Conservation (phyloP, 176 grass and related monocot genomes). For the Aegilops bicornis region DNA sequence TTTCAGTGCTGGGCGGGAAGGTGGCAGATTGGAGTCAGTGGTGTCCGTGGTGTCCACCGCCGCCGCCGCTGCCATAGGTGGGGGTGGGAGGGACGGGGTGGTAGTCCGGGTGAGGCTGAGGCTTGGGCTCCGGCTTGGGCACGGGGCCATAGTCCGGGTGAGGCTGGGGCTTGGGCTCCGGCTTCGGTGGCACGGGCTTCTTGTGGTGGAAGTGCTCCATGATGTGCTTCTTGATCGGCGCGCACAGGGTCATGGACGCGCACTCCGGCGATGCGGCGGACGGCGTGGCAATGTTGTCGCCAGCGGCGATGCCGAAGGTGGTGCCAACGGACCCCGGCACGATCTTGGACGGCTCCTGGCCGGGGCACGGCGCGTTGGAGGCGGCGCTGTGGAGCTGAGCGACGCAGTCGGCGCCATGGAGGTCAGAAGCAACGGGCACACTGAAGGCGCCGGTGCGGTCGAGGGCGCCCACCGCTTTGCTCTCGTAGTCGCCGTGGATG, state of each 20-base stretch:
- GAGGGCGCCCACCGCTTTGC: neutral
- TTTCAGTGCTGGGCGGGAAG: neutral
- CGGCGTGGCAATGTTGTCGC: no score
- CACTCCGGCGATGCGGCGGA: no score
- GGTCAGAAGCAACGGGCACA: slow-evolving; percentile 5
- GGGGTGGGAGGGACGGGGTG: neutral
- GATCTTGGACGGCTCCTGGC: slow-evolving; percentile 30
- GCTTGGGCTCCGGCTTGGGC: neutral
- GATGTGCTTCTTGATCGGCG: no score
- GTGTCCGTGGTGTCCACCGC: neutral
- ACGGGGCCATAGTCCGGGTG: neutral
- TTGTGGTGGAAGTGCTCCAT: no score
- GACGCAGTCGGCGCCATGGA: neutral
- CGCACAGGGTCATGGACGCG: no score
- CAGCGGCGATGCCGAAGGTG: neutral
- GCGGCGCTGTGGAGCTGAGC: slow-evolving; percentile 25
- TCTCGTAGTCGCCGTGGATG: neutral
- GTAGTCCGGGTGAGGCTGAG: neutral
- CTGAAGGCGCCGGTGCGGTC: slow-evolving; percentile 28
- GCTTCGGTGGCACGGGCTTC: no score
- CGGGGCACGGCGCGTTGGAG: neutral
- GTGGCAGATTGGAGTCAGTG: neutral
- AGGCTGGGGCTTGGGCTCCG: neutral
- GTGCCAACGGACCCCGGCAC: neutral
- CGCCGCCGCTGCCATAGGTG: neutral